phyloP scores from a whole-genome alignment of 2,329 filamentous ascomycete species.

The Colletotrichum navitas region DNA sequence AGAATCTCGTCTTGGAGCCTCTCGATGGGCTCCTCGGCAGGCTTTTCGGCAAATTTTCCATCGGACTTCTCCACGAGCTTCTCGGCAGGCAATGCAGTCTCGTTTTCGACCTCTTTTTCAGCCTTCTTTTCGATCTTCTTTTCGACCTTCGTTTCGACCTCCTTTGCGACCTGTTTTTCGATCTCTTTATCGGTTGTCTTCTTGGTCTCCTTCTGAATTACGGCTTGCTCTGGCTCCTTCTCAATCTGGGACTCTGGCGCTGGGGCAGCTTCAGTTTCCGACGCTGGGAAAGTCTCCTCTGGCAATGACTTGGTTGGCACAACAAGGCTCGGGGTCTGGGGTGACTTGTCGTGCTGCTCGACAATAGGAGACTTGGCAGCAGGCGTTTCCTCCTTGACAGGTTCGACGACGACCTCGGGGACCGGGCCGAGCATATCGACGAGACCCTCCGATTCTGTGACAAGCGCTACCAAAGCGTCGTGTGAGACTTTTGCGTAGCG shows the following conservation, averaged over 20 bases:
- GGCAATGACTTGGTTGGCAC: slow-evolving; percentile 23
- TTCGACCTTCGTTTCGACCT: not conserved
- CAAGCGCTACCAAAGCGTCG: slow-evolving; percentile 61
- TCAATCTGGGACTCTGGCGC: slow-evolving; percentile 7
- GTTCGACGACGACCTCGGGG: slow-evolving; percentile 47
- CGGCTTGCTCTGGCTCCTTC: slow-evolving; percentile 23
- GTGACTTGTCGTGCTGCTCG: slow-evolving; percentile 32
- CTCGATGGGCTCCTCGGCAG: not conserved
- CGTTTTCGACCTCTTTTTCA: not conserved
- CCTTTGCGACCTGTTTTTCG: slow-evolving; percentile 5
- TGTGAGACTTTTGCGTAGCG: slow-evolving; percentile 63
- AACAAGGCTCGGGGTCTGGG: slow-evolving; percentile 23
- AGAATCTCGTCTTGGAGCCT: not conserved
- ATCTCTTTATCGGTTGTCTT: not conserved
- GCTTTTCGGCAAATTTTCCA: slow-evolving; percentile 6
- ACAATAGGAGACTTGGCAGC: slow-evolving; percentile 15
- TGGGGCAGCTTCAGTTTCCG: not conserved
- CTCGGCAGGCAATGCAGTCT: not conserved
- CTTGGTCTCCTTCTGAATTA: not conserved
- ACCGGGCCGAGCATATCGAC: slow-evolving; percentile 58
- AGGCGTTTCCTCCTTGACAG: slow-evolving; percentile 38
- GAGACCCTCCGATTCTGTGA: slow-evolving; percentile 60
- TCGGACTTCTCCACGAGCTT: not conserved
- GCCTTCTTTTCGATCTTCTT: not conserved
- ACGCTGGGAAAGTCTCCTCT: not conserved